Evolutionary conservation across 176 grass and related monocot genomes (phyloP).

Genomic region (Eragrostis nindensis): DNA sequence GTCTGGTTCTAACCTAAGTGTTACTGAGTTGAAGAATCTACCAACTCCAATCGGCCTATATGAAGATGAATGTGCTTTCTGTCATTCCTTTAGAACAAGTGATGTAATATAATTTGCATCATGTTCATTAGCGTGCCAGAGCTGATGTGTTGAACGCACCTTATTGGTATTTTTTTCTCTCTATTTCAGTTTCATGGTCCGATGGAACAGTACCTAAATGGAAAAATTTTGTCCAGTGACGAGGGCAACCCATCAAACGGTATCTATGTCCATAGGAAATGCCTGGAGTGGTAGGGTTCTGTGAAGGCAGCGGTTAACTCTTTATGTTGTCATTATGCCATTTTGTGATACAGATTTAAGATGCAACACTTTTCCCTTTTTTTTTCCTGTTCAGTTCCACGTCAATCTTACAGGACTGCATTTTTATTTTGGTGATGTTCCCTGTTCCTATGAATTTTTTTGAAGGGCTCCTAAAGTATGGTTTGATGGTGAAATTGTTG

Average conservation of each 20-base stretch:
- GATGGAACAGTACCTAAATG: constrained; percentile 49
- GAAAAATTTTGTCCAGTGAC: constrained; percentile 34
- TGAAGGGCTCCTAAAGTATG: constrained; percentile 63
- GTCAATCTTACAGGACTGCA: background rate
- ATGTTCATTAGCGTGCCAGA: background rate
- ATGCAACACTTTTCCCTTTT: background rate
- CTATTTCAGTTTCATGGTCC: constrained; percentile 64
- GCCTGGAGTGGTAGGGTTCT: constrained; percentile 59
- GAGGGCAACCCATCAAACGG: constrained; percentile 34
- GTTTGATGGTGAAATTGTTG: constrained; percentile 39
- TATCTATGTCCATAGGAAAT: constrained; percentile 64
- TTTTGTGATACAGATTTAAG: constrained; percentile 4
- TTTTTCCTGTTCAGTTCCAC: background rate
- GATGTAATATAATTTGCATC: constrained; percentile 33
- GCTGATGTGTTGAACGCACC: constrained; percentile 6
- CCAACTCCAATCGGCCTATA: constrained; percentile 55
- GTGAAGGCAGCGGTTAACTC: background rate
- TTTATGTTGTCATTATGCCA: constrained; percentile 20
- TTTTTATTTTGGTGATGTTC: background rate
- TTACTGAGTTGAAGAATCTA: constrained; percentile 8
- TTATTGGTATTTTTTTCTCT: background rate
- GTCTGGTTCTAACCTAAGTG: constrained; percentile 1
- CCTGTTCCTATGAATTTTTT: constrained; percentile 2
- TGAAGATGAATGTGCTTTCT: constrained; percentile 81
- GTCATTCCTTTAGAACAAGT: constrained; percentile 68